A percentile compares a stretch with the other conserved stretches of the same genome.
Evolutionary conservation across 2,329 filamentous ascomycete genomes (phyloP).

Genomic region (Elsinoe australis): DNA sequence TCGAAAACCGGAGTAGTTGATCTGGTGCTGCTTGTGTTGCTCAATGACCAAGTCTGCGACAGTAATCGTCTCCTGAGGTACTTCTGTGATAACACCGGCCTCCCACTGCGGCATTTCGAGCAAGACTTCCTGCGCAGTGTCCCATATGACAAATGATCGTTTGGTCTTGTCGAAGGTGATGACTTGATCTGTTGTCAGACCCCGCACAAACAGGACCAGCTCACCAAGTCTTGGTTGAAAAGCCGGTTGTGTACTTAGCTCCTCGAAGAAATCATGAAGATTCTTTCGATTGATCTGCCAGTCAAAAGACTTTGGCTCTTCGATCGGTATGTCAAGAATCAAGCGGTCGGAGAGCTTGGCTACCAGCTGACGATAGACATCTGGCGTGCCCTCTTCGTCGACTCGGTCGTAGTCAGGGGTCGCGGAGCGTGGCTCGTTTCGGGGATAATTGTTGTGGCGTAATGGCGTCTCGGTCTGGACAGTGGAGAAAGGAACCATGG

Average conservation of each 20-base stretch:
- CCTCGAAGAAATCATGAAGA: constrained; percentile 37
- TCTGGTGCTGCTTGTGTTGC: constrained; percentile 33
- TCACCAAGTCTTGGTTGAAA: constrained; percentile 51
- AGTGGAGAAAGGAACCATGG: no score
- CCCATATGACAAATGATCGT: constrained; percentile 27
- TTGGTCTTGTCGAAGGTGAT: constrained; percentile 28
- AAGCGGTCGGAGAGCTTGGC: constrained; percentile 40
- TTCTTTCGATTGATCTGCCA: constrained; percentile 46
- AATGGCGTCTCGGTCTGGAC: constrained; percentile 5
- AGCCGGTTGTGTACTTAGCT: constrained; percentile 38
- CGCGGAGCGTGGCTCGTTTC: not conserved
- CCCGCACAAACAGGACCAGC: constrained; percentile 46
- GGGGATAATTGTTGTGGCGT: not conserved
- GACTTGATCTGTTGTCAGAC: constrained; percentile 26
- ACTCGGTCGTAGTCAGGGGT: constrained; percentile 18
- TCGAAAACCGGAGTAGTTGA: constrained; percentile 49
- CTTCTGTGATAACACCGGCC: constrained; percentile 49
- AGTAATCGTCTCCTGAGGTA: constrained; percentile 37
- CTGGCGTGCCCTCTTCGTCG: constrained; percentile 49
- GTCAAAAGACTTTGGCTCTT: constrained; percentile 47
- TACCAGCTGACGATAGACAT: constrained; percentile 46
- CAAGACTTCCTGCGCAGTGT: constrained; percentile 26
- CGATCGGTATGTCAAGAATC: constrained; percentile 39
- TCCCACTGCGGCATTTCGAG: constrained; percentile 44
- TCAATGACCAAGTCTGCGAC: constrained; percentile 42